Evolutionary conservation across 345 rosid species (phyloP).

Genomic region (Eucalyptus urophylla): DNA sequence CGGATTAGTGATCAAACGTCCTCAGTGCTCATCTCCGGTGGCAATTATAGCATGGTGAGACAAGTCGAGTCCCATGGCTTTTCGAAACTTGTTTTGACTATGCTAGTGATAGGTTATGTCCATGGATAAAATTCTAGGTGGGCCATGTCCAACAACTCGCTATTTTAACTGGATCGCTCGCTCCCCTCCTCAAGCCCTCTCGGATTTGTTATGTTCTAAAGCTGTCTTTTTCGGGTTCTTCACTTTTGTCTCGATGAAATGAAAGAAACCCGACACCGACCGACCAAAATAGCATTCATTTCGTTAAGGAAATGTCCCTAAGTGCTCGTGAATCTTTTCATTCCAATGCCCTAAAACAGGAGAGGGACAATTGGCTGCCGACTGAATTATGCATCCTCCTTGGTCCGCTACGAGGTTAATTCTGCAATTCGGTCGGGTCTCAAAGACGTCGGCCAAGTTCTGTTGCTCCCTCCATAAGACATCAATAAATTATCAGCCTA

Average conservation of each 20-base stretch:
- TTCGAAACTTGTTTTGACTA: background rate
- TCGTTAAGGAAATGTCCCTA: background rate
- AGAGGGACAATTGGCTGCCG: background rate
- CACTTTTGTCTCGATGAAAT: background rate
- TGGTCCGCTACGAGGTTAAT: background rate
- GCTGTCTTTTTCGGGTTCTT: background rate
- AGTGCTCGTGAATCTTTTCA: background rate
- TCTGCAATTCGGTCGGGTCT: background rate
- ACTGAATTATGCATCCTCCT: background rate
- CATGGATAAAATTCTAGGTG: background rate
- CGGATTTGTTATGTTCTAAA: background rate
- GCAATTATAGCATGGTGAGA: background rate
- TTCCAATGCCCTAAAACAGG: background rate
- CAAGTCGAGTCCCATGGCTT: background rate
- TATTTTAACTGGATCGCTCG: background rate
- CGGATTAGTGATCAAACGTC: background rate
- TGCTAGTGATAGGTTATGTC: background rate
- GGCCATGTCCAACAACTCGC: background rate
- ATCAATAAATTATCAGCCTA: background rate
- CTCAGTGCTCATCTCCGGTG: background rate
- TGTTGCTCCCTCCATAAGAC: background rate
- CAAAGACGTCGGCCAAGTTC: background rate
- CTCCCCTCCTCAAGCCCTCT: background rate
- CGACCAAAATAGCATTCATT: background rate
- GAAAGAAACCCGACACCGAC: background rate